phyloP scores from a whole-genome alignment of 78 protist genomes.

The Creolimax fragrantissima region DNA sequence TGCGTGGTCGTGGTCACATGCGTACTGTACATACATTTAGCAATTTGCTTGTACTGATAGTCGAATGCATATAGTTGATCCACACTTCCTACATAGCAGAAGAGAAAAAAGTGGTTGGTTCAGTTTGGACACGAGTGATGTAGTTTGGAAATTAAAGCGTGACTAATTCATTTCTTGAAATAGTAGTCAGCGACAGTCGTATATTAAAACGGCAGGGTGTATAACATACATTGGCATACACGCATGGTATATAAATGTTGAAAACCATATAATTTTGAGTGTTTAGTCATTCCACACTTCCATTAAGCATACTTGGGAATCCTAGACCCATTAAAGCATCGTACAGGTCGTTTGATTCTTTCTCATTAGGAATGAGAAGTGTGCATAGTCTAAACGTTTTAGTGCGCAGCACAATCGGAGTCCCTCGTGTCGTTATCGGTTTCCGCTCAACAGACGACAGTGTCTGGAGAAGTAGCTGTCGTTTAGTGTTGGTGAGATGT shows the following conservation, averaged over 20 bases:
- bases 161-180: too few species aligned
- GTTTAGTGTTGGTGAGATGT: background rate
- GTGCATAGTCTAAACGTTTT: background rate
- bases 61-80: background rate
- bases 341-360: background rate
- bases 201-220: too few species aligned
- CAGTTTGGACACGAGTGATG: too few species aligned
- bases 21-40: background rate
- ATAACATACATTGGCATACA: too few species aligned
- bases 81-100: background rate
- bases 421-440: background rate
- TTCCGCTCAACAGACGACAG: background rate
- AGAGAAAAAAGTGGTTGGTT: too few species aligned
- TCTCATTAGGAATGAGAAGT: background rate
- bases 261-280: too few species aligned
- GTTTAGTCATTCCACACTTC: too few species aligned
- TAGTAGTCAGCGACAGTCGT: too few species aligned
- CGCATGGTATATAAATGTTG: too few species aligned
- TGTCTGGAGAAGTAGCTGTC: background rate
- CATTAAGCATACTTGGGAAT: background rate
- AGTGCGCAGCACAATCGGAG: background rate
- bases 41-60: background rate
- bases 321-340: background rate
- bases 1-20: too few species aligned
- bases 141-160: too few species aligned